phyloP scores from a whole-genome alignment of 192 early-diverging fungal species.

The Lunasporangiospora selenospora region DNA sequence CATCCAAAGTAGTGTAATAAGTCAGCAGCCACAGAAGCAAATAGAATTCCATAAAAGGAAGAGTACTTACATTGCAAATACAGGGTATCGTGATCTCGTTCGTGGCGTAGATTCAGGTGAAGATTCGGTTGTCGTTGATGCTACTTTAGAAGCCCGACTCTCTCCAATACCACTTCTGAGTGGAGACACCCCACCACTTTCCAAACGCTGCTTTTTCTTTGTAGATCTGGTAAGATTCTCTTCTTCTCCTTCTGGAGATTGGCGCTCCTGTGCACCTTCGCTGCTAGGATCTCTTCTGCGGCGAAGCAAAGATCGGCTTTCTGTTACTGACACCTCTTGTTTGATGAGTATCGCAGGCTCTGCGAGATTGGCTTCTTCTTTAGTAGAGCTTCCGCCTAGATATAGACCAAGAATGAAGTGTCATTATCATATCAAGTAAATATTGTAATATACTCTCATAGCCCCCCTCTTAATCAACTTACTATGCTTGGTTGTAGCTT shows the following conservation, averaged over 20 bases:
- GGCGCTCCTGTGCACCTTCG: too few relatives aligned
- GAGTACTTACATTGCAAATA: conserved; percentile 3
- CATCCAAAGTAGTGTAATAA: too few relatives aligned
- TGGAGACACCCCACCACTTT: too few relatives aligned
- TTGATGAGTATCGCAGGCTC: too few relatives aligned
- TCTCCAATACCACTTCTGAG: too few relatives aligned
- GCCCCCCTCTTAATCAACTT: too few relatives aligned
- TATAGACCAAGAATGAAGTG: neutral
- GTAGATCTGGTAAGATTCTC: neutral
- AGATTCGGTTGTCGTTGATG: neutral
- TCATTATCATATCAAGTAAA: neutral
- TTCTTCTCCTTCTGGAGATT: neutral
- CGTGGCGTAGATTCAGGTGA: neutral
- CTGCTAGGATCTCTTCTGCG: too few relatives aligned
- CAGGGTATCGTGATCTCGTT: too few relatives aligned
- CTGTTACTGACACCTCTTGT: neutral
- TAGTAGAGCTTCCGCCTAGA: neutral
- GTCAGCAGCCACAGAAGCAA: too few relatives aligned
- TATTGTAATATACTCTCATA: neutral
- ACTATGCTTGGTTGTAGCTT: conserved; percentile 11
- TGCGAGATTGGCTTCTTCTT: too few relatives aligned
- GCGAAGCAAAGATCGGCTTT: neutral
- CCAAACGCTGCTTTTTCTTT: neutral
- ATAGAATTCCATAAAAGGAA: neutral
- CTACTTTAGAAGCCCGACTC: neutral